These are phyloP conservation scores for Chlorella sorokiniana DNA, from an alignment of 139 green algal genomes.

Conservation along the genomic window DNA sequence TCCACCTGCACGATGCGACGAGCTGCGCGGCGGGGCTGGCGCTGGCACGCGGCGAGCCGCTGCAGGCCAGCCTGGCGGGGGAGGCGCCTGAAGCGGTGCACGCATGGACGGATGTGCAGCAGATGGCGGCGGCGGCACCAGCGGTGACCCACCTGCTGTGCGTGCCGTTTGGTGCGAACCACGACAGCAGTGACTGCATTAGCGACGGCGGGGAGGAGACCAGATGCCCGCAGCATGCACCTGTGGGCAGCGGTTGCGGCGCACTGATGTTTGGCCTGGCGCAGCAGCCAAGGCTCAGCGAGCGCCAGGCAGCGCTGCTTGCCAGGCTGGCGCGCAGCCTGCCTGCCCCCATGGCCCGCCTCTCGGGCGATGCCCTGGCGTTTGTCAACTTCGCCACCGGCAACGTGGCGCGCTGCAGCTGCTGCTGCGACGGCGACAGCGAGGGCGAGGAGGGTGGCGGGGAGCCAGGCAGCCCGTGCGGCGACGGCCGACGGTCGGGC, in stretches of 20 bases:
- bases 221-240: not conserved
- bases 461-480: not conserved
- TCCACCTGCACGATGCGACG: slow-evolving; percentile 2
- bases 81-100: not conserved
- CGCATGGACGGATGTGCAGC: slow-evolving; percentile 9
- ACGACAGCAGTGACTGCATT: not conserved
- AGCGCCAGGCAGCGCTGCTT: not conserved
- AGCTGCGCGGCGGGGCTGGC: not conserved
- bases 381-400: slow-evolving; percentile 26
- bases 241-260: not conserved
- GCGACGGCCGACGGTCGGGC: not conserved
- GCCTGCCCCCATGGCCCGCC: not conserved
- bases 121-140: not conserved
- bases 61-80: slow-evolving; percentile 5
- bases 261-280: slow-evolving; percentile 22
- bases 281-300: not conserved
- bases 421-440: slow-evolving; percentile 10
- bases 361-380: not conserved
- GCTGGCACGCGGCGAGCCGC: not conserved
- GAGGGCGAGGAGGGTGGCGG: not conserved
- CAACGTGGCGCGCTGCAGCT: not conserved
- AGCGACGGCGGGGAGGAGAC: too few relatives aligned
- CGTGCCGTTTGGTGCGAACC: slow-evolving; percentile 1
- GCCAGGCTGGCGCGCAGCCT: slow-evolving; percentile 1
- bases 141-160: slow-evolving; percentile 5